These are phyloP conservation scores for Rhodotorula sp. DNA, from an alignment of 1,284 basidiomycete species.

Conservation along the genomic window DNA sequence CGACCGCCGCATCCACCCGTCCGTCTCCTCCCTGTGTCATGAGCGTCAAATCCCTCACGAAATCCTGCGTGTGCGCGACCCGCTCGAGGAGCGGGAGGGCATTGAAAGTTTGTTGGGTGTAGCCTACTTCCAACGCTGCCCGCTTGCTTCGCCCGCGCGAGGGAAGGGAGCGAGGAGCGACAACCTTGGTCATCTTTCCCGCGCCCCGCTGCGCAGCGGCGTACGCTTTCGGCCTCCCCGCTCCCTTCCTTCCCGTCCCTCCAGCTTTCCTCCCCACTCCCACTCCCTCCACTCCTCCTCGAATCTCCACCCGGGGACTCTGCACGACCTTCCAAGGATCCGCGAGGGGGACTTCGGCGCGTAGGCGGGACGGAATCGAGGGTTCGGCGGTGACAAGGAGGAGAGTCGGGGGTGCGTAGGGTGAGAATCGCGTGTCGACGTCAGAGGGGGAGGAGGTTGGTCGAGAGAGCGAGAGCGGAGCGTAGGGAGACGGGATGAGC, in stretches of 20 bases:
- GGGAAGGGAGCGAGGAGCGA: neutral
- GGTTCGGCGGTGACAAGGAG: conserved; percentile 34
- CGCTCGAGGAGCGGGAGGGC: conserved; percentile 23
- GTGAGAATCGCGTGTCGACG: neutral
- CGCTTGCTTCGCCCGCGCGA: neutral
- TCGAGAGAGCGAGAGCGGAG: neutral
- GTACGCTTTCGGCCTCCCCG: conserved; percentile 6
- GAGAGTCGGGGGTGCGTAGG: conserved; percentile 14
- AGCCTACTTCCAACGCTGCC: conserved; percentile 1
- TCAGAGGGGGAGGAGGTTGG: neutral
- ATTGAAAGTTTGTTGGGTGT: conserved; percentile 35
- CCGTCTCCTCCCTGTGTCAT: conserved; percentile 4
- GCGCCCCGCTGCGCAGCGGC: neutral
- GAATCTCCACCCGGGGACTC: neutral
- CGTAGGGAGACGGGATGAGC: conserved; percentile 15
- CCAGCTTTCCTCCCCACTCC: neutral
- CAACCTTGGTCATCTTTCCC: neutral
- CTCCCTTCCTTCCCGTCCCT: neutral
- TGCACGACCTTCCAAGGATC: conserved; percentile 13
- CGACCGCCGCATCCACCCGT: conserved; percentile 38
- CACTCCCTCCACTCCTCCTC: neutral
- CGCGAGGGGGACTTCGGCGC: conserved; percentile 1
- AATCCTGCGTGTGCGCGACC: conserved; percentile 27
- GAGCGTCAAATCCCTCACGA: conserved; percentile 41
- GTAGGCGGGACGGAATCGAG: neutral